These are phyloP conservation scores for Colletotrichum theobromicola DNA, from an alignment of 2,329 filamentous ascomycete species.

Conservation along the genomic window DNA sequence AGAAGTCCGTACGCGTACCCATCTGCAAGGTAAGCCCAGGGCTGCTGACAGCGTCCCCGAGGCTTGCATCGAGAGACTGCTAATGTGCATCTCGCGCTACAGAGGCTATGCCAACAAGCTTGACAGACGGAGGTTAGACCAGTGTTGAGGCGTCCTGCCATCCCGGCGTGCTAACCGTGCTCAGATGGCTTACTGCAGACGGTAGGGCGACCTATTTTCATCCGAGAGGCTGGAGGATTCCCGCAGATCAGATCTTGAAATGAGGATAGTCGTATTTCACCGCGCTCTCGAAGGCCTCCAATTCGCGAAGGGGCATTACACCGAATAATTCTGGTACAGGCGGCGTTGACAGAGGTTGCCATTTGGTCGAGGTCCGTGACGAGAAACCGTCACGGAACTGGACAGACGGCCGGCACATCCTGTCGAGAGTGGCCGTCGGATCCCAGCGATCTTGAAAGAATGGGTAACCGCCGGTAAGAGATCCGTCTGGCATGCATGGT, in stretches of 20 bases:
- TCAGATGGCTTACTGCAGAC: neutral
- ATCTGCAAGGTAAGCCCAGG: neutral
- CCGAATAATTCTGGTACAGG: neutral
- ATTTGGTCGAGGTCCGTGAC: neutral
- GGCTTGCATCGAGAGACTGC: neutral
- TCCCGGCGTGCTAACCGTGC: neutral
- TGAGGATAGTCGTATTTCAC: neutral
- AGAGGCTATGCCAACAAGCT: neutral
- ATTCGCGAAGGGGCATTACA: neutral
- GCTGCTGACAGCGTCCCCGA: neutral
- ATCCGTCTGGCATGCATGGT: neutral
- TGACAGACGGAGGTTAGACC: neutral
- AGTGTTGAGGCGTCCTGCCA: neutral
- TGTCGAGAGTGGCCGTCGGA: neutral
- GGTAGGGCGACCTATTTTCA: neutral
- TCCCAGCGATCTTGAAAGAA: neutral
- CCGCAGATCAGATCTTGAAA: neutral
- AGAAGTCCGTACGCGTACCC: neutral
- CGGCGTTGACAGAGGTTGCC: neutral
- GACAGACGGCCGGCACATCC: neutral
- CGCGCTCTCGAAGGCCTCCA: neutral
- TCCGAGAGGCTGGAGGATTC: neutral
- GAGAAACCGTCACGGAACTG: neutral
- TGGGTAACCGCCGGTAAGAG: neutral
- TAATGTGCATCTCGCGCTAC: neutral